Evolutionary conservation across 768 basidiomycete genomes (phyloP), one percentile per base, ranked within the genome.

Genomic region (Boletales sp.): DNA sequence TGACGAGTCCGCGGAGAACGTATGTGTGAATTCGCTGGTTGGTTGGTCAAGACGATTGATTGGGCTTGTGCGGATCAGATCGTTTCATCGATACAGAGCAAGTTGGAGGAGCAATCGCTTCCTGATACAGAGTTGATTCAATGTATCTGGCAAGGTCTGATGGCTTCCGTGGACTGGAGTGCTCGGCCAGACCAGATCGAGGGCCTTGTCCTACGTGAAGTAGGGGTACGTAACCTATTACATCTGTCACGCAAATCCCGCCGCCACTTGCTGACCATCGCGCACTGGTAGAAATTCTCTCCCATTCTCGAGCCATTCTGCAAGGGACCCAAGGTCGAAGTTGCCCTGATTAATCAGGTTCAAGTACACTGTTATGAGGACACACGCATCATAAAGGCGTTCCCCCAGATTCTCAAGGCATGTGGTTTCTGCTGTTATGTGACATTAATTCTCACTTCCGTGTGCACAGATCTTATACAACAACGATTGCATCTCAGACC

Each of bases 301-400:
- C 80, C 87, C 13, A 81, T 97, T 50, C 75, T 99, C 45, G 91
- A 94, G 70, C 83, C 90, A 30, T 99, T 99, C 76, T 91, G 87
- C 64, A 79, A 82, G 52, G 82, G 84, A 46, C 81, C 92, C 17
- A 94, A 94, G 71, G 89, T 90, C 18, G 84, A 99, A 71, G 90
- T 99, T 34, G 84, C 89, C 30, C 80, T 99, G 47, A 93, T 99
- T 71, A 98, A 98, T 68, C 81, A 87, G 45, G 91, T 95, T 7
- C 95, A 99, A 74, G 79, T 91, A 56, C 90, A 95, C 73, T 94
- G 91, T 69, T 97, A 98, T 69, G 92, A 95, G 72, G 92, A 97
- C 64, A 94, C 93, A 21, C 88, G 90, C 50, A 80, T 95, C 63
- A 94, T 94, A 71, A 94, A 94, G 67, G 79, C 92, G 8, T 98